Base-by-base conservation (phyloP, 2,329 filamentous ascomycete genomes). In the Cladosporium sp. region DNA sequence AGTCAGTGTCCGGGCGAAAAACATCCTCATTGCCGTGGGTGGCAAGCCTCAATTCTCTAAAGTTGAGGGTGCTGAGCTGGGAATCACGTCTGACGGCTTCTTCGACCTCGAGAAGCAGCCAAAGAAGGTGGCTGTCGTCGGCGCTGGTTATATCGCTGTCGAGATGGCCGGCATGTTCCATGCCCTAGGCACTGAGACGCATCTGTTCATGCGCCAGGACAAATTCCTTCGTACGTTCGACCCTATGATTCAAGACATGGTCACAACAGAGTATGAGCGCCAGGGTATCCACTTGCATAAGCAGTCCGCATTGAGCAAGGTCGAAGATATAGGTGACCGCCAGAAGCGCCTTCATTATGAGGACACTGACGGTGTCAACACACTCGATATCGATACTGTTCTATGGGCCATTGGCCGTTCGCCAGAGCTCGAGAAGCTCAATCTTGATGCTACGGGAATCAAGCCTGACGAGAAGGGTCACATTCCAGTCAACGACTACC, bases 161-260 rank as follows among this genome's bases (percentile, higher is more conserved):
- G 92, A 96, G 78, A 92, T 96, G 76, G 91, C 92, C 3, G 92
- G 92, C 79, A 94, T 96, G 89, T 92, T 96, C 80, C 91, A 95
- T 77, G 89, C 91, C 6, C 85, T 96, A 2, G 91, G 91, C 68
- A 88, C 87, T 25, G 91, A 96, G 80, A 94, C 91, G 14, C 91
- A 96, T 76, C 85, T 96, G 65, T 93, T 95, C 82, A 94, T 96
- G 77, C 90, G 92, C 58, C 82, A 91, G 76, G 85, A 93, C 72
- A 92, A 85, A 65, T 92, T 96, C 79, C 82, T 96, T 68, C 88
- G 92, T 70, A 81, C 80, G 67, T 96, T 96, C 74, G 92, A 96
- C 76, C 92, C 92, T 66, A 90, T 96, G 86, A 86, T 96, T 64
- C 91, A 95, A 79, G 91, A 96, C 69, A 84, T 85, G 61, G 86